Percentiles rank a stretch among this genome's conserved stretches.
phyloP scores from a whole-genome alignment of 2,329 filamentous ascomycete species.

The Fusarium denticulatum region DNA sequence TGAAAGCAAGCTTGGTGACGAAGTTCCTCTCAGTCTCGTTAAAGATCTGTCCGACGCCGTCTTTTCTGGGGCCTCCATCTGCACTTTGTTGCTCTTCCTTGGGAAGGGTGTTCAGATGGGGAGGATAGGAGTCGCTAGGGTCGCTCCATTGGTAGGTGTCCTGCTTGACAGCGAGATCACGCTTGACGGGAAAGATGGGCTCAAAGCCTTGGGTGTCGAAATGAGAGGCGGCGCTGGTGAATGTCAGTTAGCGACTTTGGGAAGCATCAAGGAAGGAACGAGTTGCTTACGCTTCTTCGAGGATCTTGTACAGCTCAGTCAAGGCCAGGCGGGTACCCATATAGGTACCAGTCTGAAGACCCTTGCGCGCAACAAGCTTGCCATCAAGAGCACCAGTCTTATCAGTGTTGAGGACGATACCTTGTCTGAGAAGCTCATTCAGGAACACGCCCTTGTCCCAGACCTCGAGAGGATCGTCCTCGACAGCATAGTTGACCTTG shows the following conservation, averaged over 20 bases:
- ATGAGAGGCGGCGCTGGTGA: background rate
- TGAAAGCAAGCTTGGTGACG: background rate
- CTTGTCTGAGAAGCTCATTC: constrained; percentile 23
- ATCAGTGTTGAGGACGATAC: constrained; percentile 11
- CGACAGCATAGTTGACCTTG: constrained; percentile 1
- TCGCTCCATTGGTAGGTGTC: constrained; percentile 20
- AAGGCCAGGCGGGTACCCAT: constrained; percentile 15
- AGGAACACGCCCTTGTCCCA: constrained; percentile 30
- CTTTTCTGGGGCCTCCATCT: background rate
- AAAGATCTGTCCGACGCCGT: constrained; percentile 12
- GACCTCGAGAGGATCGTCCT: constrained; percentile 2
- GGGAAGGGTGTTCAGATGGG: constrained; percentile 10
- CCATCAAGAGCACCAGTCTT: background rate
- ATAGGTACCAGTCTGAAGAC: constrained; percentile 18
- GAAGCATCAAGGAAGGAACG: no score
- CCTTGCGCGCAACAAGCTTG: background rate
- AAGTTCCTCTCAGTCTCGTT: background rate
- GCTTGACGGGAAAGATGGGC: constrained; percentile 9
- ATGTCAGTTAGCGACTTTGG: no score
- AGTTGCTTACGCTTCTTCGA: constrained; percentile 17
- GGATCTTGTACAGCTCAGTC: constrained; percentile 22
- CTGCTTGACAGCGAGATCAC: constrained; percentile 8
- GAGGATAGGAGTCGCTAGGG: constrained; percentile 7
- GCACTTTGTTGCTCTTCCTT: background rate
- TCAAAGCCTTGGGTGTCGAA: constrained; percentile 7